Conservation (phyloP, 768 basidiomycete species). For the Mycena filopes region DNA sequence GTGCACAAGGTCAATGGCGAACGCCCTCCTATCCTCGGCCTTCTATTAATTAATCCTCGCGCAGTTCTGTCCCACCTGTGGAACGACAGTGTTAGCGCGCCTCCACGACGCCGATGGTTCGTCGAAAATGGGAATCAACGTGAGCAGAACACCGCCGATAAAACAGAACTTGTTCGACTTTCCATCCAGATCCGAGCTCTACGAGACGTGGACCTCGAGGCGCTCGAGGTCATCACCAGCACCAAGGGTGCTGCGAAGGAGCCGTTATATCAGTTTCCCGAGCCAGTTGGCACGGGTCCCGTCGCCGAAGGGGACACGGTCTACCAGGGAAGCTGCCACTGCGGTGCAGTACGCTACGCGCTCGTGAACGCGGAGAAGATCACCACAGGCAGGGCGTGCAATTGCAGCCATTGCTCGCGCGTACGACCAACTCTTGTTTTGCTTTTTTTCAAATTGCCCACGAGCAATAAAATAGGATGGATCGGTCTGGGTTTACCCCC, state of each 20-base stretch:
- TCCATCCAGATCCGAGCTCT: constrained; percentile 11
- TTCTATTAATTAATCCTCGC: not conserved
- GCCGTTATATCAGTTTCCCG: constrained; percentile 12
- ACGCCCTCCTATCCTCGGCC: no score
- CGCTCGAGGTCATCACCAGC: not conserved
- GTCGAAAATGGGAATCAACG: constrained; percentile 8
- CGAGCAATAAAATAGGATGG: constrained; percentile 6
- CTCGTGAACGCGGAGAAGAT: constrained; percentile 9
- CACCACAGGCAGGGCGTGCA: constrained; percentile 5
- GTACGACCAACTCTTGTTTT: not conserved
- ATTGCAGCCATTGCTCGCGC: constrained; percentile 28
- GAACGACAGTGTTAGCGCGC: constrained; percentile 20
- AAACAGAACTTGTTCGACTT: not conserved
- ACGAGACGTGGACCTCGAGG: not conserved
- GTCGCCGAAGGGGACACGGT: constrained; percentile 11
- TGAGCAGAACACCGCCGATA: not conserved
- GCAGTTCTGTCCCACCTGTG: constrained; percentile 31
- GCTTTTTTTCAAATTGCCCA: no score
- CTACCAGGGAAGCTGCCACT: constrained; percentile 28
- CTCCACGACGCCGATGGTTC: not conserved
- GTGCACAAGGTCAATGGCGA: constrained; percentile 20
- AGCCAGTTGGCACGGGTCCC: not conserved
- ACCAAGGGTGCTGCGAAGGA: not conserved
- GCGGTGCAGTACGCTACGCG: constrained; percentile 23
- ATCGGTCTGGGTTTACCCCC: constrained; percentile 4